Percentiles rank a stretch among this genome's conserved stretches.
Evolutionary conservation across 805 yeast species (phyloP).

Genomic region (Candida namnaoensis): DNA sequence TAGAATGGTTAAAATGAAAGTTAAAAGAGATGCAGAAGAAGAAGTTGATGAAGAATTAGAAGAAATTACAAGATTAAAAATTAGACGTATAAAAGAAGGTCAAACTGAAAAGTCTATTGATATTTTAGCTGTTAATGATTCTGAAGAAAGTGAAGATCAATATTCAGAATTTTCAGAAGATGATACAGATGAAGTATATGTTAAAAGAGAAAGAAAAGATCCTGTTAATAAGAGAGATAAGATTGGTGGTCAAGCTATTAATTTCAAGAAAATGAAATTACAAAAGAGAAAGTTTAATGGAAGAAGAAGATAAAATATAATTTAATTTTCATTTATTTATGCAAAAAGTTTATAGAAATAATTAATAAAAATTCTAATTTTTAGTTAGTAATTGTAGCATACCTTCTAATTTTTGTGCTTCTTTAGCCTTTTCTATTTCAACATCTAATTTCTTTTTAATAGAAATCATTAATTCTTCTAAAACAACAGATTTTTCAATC

Average conservation of each 20-base stretch:
- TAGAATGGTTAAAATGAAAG: slow-evolving; percentile 16
- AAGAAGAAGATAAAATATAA: slow-evolving; percentile 12
- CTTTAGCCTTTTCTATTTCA: slow-evolving; percentile 75
- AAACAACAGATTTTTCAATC: slow-evolving; percentile 65
- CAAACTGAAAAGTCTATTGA: neutral
- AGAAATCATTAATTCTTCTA: slow-evolving; percentile 62
- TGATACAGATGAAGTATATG: slow-evolving; percentile 7
- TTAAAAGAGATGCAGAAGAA: slow-evolving; percentile 10
- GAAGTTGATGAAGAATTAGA: slow-evolving; percentile 23
- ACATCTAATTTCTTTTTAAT: slow-evolving; percentile 51
- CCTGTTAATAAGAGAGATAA: slow-evolving; percentile 1
- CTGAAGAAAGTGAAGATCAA: slow-evolving; percentile 12
- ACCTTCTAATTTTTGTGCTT: slow-evolving; percentile 85
- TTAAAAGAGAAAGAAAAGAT: slow-evolving; percentile 2
- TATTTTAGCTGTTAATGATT: slow-evolving; percentile 5
- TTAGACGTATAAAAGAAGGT: slow-evolving; percentile 9
- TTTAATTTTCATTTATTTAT: slow-evolving; percentile 8
- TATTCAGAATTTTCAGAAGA: slow-evolving; percentile 14
- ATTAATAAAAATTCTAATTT: slow-evolving; percentile 12
- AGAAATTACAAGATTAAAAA: slow-evolving; percentile 11
- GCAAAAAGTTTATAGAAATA: too few species aligned
- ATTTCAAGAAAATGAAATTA: slow-evolving; percentile 45
- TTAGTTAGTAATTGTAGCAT: slow-evolving; percentile 81
- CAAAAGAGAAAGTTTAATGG: slow-evolving; percentile 34
- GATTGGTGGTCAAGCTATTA: slow-evolving; percentile 12